phyloP scores from a whole-genome alignment of 2,329 filamentous ascomycete genomes.

The Knufia fluminis region DNA sequence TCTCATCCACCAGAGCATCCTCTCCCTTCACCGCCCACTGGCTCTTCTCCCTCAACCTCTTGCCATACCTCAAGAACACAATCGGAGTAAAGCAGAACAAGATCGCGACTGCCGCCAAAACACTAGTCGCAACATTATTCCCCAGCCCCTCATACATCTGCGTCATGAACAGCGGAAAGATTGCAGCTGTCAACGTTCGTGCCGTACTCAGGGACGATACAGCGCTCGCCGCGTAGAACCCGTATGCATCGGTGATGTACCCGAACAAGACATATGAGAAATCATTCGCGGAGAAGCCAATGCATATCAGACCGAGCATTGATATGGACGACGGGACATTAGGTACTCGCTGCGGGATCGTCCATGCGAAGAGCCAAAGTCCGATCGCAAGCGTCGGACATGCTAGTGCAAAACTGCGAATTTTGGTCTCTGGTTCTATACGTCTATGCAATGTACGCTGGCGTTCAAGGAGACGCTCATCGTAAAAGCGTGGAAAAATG shows the following conservation, averaged over 20 bases:
- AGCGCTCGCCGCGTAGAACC: slow-evolving; percentile 15
- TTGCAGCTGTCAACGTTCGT: slow-evolving; percentile 50
- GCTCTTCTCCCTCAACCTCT: not conserved
- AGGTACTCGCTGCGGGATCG: too few relatives aligned
- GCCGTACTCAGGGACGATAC: slow-evolving; percentile 14
- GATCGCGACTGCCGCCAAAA: slow-evolving; percentile 16
- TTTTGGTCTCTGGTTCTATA: too few relatives aligned
- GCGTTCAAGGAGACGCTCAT: too few relatives aligned
- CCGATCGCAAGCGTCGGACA: too few relatives aligned
- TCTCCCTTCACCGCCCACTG: not conserved
- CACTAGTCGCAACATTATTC: slow-evolving; percentile 10
- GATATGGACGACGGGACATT: too few relatives aligned
- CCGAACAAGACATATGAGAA: too few relatives aligned
- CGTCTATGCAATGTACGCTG: too few relatives aligned
- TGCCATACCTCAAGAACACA: slow-evolving; percentile 11
- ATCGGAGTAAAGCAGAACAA: slow-evolving; percentile 16
- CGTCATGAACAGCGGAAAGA: slow-evolving; percentile 68
- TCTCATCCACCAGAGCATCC: not conserved
- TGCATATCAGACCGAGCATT: too few relatives aligned
- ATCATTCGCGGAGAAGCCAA: too few relatives aligned
- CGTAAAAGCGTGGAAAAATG: too few relatives aligned
- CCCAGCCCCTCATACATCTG: slow-evolving; percentile 60
- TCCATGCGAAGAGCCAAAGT: too few relatives aligned
- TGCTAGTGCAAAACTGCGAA: too few relatives aligned
- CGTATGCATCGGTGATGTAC: slow-evolving; percentile 18